These are phyloP conservation scores for Parastagonospora avenae DNA, from an alignment of 2,329 filamentous ascomycete genomes.

Conservation along the genomic window DNA sequence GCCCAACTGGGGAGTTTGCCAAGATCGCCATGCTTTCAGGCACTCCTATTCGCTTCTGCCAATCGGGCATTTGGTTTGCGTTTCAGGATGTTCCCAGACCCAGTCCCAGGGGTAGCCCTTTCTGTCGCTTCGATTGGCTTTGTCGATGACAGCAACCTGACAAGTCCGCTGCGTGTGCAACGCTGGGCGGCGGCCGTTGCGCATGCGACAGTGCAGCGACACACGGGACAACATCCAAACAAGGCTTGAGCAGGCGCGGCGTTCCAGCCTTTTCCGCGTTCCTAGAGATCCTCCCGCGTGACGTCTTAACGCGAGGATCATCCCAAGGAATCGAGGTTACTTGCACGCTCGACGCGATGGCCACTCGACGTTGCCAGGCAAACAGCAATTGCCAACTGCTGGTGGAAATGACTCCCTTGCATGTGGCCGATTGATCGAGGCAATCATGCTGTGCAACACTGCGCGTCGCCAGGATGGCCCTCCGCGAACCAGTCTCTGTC, in stretches of 20 bases:
- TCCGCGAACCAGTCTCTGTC: constrained; percentile 4
- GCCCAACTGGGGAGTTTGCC: not conserved
- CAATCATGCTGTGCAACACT: constrained; percentile 14
- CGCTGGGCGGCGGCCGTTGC: constrained; percentile 1
- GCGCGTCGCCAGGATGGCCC: constrained; percentile 6
- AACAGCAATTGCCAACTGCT: not conserved
- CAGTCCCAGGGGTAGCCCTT: not conserved
- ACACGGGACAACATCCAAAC: not conserved
- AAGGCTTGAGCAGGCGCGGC: not conserved
- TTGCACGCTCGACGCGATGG: constrained; percentile 9
- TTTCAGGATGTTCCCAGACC: constrained; percentile 2
- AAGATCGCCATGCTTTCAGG: not conserved
- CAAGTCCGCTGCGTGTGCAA: constrained; percentile 2
- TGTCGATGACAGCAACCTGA: not conserved
- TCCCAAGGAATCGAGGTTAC: not conserved
- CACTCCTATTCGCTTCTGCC: constrained; percentile 1
- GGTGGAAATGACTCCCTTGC: constrained; percentile 5
- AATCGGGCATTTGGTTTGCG: constrained; percentile 1
- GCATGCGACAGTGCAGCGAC: not conserved
- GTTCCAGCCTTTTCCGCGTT: not conserved
- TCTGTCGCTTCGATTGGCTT: not conserved
- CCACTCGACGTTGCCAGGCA: too few species aligned
- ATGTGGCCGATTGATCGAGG: constrained; percentile 13
- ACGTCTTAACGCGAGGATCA: not conserved
- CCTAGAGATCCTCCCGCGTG: not conserved